Evolutionary conservation across 2,329 filamentous ascomycete species (phyloP), one percentile per base, ranked within the genome.

Genomic region (Curvularia hawaiiensis): DNA sequence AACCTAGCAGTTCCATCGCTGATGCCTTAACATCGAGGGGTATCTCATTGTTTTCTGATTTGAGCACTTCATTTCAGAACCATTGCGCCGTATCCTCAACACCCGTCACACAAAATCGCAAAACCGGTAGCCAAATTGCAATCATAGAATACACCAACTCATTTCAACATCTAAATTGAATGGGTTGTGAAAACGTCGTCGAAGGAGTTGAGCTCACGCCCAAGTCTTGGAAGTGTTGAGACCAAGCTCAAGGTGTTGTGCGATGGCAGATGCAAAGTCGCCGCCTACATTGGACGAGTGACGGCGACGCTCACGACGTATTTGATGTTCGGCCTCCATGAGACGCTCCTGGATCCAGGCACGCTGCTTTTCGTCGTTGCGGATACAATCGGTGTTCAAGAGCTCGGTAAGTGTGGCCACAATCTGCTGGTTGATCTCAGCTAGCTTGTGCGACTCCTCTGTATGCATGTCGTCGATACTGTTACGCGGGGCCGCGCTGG

Each of bases 381-480:
- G 78, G 3, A 83, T 82, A 40, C 77, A 77, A 16, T 82, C 79
- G 46, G 81, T 83, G 61, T 85, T 84, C 52, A 85, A 71, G 1
- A 85, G 73, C 56, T 83, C 81, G 11, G 82, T 85, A 47, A 85
- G 75, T 10, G 80, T 83, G 20, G 75, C 77, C 63, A 84, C 84
- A 70, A 84, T 83, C 61, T 82, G 79, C 50, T 81, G 75, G 61
- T 83, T 84, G 69, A 83, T 77, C 41, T 81, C 72, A 57, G 76
- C 78, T n/a, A 83, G 69, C 59, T 78, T 78, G 68, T 78, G 69
- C 64, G 80, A 67, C 77, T 83, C 74, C 62, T 77, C 60, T 38
- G 65, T 64, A 61, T 75, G 69, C 73, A 78, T 48, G 58, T 72
- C 59, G 58, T 69, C 44, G 65, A 70, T 64, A 50, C 64, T 71